Conservation (phyloP, 169 alveolate species). For the Fabrea salina region DNA sequence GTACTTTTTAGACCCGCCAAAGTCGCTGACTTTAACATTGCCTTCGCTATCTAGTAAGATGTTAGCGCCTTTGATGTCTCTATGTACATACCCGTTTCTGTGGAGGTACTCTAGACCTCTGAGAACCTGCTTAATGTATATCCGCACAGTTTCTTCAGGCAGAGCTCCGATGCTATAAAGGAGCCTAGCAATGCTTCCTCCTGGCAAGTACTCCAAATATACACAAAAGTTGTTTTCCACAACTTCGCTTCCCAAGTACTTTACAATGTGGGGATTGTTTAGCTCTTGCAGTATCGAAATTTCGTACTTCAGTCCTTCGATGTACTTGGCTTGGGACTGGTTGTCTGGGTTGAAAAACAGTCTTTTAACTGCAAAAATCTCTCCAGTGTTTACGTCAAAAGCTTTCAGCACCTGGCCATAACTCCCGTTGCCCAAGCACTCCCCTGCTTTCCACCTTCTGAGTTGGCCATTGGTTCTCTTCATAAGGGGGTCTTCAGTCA, state of each 20-base stretch:
- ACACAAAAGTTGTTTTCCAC: constrained; percentile 24
- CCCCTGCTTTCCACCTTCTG: constrained; percentile 2
- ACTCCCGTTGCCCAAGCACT: constrained; percentile 3
- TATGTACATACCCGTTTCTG: constrained; percentile 67
- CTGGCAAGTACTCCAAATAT: constrained; percentile 42
- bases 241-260: constrained; percentile 5
- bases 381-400: constrained; percentile 15
- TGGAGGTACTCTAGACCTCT: constrained; percentile 51
- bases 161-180: constrained; percentile 29
- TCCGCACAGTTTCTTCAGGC: constrained; percentile 33
- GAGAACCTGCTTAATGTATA: constrained; percentile 31
- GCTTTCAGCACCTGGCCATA: constrained; percentile 22
- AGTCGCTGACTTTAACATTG: constrained; percentile 70
- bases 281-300: constrained; percentile 4
- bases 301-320: constrained; percentile 17
- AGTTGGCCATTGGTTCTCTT: background rate
- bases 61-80: constrained; percentile 87
- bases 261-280: constrained; percentile 5
- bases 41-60: constrained; percentile 77
- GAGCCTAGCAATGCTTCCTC: constrained; percentile 42
- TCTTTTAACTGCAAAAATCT: constrained; percentile 43
- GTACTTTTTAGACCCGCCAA: constrained; percentile 43
- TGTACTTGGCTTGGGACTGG: background rate
- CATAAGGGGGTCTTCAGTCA: background rate
- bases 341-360: background rate